Percentiles rank a stretch among this genome's conserved stretches.
These are phyloP conservation scores for Prunus yedoensis DNA, from an alignment of 331 rosid genomes.

Conservation along the genomic window DNA sequence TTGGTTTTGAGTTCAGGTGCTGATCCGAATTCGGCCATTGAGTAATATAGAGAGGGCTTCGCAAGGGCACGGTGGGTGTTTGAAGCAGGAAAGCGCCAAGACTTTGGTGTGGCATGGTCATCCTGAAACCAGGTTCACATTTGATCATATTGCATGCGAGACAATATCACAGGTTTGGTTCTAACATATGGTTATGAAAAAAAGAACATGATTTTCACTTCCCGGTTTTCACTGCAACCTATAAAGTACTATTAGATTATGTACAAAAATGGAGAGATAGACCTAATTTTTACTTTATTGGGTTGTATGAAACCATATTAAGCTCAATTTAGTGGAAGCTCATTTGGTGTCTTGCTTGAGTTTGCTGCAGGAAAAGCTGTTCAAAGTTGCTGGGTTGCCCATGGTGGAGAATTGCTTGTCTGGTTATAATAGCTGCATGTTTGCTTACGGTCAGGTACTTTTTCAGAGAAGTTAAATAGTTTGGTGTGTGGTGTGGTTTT, in stretches of 20 bases:
- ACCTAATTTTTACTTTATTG: neutral
- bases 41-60: slow-evolving; percentile 63
- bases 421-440: slow-evolving; percentile 95
- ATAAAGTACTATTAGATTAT: neutral
- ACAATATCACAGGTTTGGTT: slow-evolving; percentile 65
- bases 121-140: slow-evolving; percentile 92
- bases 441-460: slow-evolving; percentile 95
- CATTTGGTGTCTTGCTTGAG: slow-evolving; percentile 12
- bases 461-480: neutral
- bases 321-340: slow-evolving; percentile 8
- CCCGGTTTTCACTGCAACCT: neutral
- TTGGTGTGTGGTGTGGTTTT: slow-evolving; percentile 4
- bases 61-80: slow-evolving; percentile 69
- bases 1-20: slow-evolving; percentile 52
- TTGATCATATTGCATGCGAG: slow-evolving; percentile 86
- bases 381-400: slow-evolving; percentile 85
- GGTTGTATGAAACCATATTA: neutral
- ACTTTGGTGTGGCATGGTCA: slow-evolving; percentile 88
- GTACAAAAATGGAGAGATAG: neutral
- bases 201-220: neutral
- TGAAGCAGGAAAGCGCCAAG: slow-evolving; percentile 80
- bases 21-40: slow-evolving; percentile 83
- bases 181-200: neutral
- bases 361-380: slow-evolving; percentile 67
- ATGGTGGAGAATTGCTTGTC: slow-evolving; percentile 98